These are phyloP conservation scores for Paecilomyces sp. DNA, from an alignment of 2,329 filamentous ascomycete genomes.

Conservation along the genomic window DNA sequence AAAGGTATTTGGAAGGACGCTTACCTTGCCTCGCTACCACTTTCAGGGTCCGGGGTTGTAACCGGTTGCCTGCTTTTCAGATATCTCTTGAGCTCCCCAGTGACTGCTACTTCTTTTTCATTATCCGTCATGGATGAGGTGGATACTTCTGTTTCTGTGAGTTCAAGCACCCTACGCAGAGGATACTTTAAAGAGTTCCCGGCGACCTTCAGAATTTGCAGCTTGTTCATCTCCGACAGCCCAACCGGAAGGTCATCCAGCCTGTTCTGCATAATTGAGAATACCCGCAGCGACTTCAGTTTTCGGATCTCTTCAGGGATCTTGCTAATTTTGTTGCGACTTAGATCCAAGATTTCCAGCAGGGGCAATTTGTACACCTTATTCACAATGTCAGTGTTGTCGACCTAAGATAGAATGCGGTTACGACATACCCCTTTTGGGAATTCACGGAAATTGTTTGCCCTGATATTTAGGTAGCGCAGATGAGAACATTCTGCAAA, in stretches of 20 bases:
- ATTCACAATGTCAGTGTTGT: slow-evolving; percentile 18
- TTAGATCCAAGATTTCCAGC: slow-evolving; percentile 87
- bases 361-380: slow-evolving; percentile 80
- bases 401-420: neutral
- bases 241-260: slow-evolving; percentile 78
- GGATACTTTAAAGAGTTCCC: slow-evolving; percentile 82
- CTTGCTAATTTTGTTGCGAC: slow-evolving; percentile 72
- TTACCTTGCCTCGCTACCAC: slow-evolving; percentile 39
- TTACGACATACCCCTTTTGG: slow-evolving; percentile 51
- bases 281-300: slow-evolving; percentile 77
- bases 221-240: slow-evolving; percentile 79
- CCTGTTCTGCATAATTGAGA: slow-evolving; percentile 80
- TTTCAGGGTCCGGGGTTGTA: slow-evolving; percentile 36
- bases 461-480: slow-evolving; percentile 44
- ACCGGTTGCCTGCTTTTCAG: slow-evolving; percentile 42
- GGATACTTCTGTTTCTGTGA: slow-evolving; percentile 59
- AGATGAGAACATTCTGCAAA: slow-evolving; percentile 43
- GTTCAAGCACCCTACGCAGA: slow-evolving; percentile 60
- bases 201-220: slow-evolving; percentile 83
- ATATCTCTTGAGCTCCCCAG: slow-evolving; percentile 53
- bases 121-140: slow-evolving; percentile 47
- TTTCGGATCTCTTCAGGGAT: slow-evolving; percentile 74
- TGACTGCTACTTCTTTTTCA: slow-evolving; percentile 54
- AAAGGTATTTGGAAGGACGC: slow-evolving; percentile 1
- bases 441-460: slow-evolving; percentile 51